Base-by-base conservation (phyloP, 176 grass and related monocot species). In the Raddia guianensis region DNA sequence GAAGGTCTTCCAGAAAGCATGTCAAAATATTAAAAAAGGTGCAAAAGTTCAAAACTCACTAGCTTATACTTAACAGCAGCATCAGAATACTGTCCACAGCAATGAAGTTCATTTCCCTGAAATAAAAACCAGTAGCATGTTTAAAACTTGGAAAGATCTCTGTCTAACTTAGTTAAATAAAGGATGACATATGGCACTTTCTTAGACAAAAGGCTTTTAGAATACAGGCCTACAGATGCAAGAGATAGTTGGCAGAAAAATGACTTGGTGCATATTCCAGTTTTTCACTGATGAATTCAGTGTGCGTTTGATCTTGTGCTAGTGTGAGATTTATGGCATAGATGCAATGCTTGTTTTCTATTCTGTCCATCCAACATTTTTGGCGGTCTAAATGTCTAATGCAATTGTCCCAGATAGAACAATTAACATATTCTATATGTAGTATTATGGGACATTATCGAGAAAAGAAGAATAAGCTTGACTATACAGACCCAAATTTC, bases 21-120 rank as follows among this genome's bases (percentile, higher is more conserved):
- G 77, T 50, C 47, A 79, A 75, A 56, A 51, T 3, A 19, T 50
- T 73, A 52, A 48, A 21, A 3, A 80, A 91, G 20, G 49, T 20
- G 56, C 70, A 20, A 20, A 18, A 49, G 20, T 67, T 73, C 32
- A 64, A 66, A 84, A 89, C 92, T 19, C 90, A 99, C 96, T 68
- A 86, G 92, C 49, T 91, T 95, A 73, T 95, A 95, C 80, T 99
- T 99, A 20, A 84, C 72, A 74, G 90, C 88, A 82, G 96, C 96
- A 72, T 93, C 92, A 12, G 52, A 21, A 83, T 91, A 99, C 86
- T 93, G 72, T 16, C 85, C 96, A 75, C 11, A 49, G 68, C 77
- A 91, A 78, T 95, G 93, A 82, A 99, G 86, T 80, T 91, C 92
- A 74, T 95, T 99, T 20, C 96, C 96, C 96, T 99, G 78, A 72